These are phyloP conservation scores for Conoideocrella luteorostrata DNA, from an alignment of 2,329 filamentous ascomycete genomes.

Conservation along the genomic window DNA sequence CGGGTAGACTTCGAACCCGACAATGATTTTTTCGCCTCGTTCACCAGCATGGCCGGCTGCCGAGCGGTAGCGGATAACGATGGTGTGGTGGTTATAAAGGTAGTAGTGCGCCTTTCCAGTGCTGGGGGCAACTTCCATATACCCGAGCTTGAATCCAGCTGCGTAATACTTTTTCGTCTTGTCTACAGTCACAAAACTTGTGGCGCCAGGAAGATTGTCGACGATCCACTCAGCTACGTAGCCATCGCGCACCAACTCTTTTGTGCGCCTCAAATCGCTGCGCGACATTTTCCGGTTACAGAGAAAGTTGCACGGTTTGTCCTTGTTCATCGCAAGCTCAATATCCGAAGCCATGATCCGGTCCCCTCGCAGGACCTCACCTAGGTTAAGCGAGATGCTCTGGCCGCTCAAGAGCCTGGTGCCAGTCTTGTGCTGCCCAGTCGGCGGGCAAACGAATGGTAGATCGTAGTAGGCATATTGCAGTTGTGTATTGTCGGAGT, in stretches of 20 bases:
- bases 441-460: constrained; percentile 78
- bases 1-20: constrained; percentile 85
- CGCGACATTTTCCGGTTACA: constrained; percentile 63
- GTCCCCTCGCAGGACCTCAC: constrained; percentile 81
- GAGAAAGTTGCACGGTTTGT: constrained; percentile 65
- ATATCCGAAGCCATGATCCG: constrained; percentile 81
- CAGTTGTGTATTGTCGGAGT: constrained; percentile 82
- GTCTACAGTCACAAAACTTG: constrained; percentile 81
- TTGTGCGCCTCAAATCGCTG: constrained; percentile 59
- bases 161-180: constrained; percentile 83
- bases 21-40: constrained; percentile 69
- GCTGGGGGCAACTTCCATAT: constrained; percentile 56
- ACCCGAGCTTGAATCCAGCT: constrained; percentile 82
- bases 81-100: constrained; percentile 82
- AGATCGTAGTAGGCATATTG: constrained; percentile 88
- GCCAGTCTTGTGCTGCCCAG: constrained; percentile 58
- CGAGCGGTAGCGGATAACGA: constrained; percentile 71
- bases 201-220: constrained; percentile 83
- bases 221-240: constrained; percentile 93
- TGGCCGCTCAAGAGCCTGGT: constrained; percentile 68
- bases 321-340: constrained; percentile 69
- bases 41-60: constrained; percentile 64
- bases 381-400: constrained; percentile 74
- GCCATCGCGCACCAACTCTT: constrained; percentile 66
- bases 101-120: constrained; percentile 61